Conservation (phyloP, 306 rosid genomes). For the Macrotyloma uniflorum region DNA sequence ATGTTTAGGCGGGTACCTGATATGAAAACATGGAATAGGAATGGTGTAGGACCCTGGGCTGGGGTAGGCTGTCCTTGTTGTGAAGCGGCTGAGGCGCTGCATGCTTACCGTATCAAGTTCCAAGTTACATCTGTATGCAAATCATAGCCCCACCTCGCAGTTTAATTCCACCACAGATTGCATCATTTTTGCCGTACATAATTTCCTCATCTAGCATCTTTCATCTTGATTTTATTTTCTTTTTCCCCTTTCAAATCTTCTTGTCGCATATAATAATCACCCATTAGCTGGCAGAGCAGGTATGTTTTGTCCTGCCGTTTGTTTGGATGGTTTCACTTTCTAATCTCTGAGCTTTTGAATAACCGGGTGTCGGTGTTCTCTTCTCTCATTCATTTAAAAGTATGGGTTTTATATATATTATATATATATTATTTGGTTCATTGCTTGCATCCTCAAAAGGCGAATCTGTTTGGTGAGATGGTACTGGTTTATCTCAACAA, state of each 20-base stretch:
- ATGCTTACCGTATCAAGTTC: constrained; percentile 36
- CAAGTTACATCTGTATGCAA: constrained; percentile 42
- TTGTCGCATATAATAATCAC: constrained; percentile 50
- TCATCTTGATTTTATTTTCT: constrained; percentile 8
- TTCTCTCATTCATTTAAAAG: constrained; percentile 6
- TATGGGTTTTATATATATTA: neutral
- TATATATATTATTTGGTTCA: neutral
- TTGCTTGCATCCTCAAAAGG: constrained; percentile 47
- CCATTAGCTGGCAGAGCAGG: constrained; percentile 85
- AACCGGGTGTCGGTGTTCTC: constrained; percentile 60
- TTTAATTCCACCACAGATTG: constrained; percentile 52
- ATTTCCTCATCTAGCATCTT: constrained; percentile 32
- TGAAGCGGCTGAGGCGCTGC: constrained; percentile 46
- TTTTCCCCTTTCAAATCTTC: constrained; percentile 37
- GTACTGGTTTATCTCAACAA: constrained; percentile 25
- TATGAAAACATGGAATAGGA: constrained; percentile 9
- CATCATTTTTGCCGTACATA: constrained; percentile 31
- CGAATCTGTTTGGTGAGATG: constrained; percentile 38
- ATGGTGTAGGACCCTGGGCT: constrained; percentile 42
- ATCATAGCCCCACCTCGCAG: constrained; percentile 51
- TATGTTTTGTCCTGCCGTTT: constrained; percentile 60
- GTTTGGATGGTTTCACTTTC: constrained; percentile 45
- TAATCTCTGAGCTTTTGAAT: constrained; percentile 41
- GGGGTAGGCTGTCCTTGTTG: constrained; percentile 36
- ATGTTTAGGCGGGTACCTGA: constrained; percentile 15